Evolutionary conservation across 2,329 filamentous ascomycete genomes (phyloP), one percentile per base, ranked within the genome.

Genomic region (Graphilbum sp.): DNA sequence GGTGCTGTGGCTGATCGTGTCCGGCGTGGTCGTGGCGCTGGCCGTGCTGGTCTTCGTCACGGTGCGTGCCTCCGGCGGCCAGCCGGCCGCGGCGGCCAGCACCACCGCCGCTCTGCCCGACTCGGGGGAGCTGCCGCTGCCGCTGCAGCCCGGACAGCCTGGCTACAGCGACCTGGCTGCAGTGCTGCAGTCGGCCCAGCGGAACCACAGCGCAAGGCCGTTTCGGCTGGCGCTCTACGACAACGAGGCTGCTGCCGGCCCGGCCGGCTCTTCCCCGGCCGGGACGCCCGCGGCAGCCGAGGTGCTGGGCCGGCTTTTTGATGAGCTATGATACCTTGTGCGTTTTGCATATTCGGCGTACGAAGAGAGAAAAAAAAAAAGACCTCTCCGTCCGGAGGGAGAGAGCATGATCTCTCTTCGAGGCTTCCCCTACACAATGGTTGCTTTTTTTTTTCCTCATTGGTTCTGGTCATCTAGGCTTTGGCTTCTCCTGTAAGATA

Each of bases 1-100:
- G 46, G 63, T 69, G 17, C 58, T 79, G 34, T 83, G 77, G 75
- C 64, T 72, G 30, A 62, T 74, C 43, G 68, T 67, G 42, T 68
- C 60, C 18, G 52, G 62, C 9, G 42, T 67, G 25, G 52, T 60
- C 5, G 60, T 78, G 27, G 46, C 70, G 3, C 42, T 72, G 16
- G 43, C 67, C 3, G 53, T 71, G 8, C 51, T 72, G 13, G 53
- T 64, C 25, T 44, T 59, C 7, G 52, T 54, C 6, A 52, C 52
- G 17, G 30, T 19, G 36, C 40, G 19, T 13, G 19, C 25, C 21
- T 21, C 27, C 13, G 10, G 5, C 27, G 5, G 5, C 11, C 7
- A 12, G 6, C 7, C 4, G 27, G 15, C 11, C 15, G 27, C 6
- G 10, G 27, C 15, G 10, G 13, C 7, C 23, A 12, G 7, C 23